Percentiles rank a stretch among this genome's conserved stretches.
Evolutionary conservation across 225 moss, liverwort and hornwort genomes (phyloP).

Genomic region (Bryum argenteum): DNA sequence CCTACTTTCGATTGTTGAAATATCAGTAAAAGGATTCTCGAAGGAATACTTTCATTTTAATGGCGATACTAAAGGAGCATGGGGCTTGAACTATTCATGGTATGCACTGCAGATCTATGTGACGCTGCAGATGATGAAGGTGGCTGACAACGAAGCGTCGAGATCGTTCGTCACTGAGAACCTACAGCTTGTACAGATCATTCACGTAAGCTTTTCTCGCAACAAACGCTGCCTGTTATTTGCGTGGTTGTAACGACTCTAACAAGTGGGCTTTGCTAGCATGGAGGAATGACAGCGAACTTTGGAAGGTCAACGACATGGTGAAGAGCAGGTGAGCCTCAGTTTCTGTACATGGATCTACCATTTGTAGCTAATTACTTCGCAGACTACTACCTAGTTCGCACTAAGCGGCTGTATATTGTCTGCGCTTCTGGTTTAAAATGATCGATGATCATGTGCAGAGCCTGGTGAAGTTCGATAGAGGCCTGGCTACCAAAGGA

Average conservation of each 20-base stretch:
- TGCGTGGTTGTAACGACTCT: slow-evolving; percentile 34
- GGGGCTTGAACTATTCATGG: neutral
- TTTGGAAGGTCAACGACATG: slow-evolving; percentile 70
- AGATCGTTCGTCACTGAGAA: slow-evolving; percentile 65
- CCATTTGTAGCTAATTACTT: too few relatives aligned
- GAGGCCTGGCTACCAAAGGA: slow-evolving; percentile 78
- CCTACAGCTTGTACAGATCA: slow-evolving; percentile 60
- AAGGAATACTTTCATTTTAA: neutral
- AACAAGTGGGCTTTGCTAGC: slow-evolving; percentile 48
- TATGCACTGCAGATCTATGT: slow-evolving; percentile 56
- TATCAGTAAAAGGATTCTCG: neutral
- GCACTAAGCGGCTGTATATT: too few relatives aligned
- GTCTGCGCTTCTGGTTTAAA: too few relatives aligned
- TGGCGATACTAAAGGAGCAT: neutral
- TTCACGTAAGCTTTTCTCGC: slow-evolving; percentile 49
- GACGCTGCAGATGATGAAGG: slow-evolving; percentile 66
- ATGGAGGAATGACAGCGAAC: slow-evolving; percentile 63
- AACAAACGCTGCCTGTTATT: neutral
- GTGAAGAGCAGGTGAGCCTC: slow-evolving; percentile 62
- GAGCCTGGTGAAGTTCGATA: slow-evolving; percentile 75
- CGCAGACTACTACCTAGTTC: too few relatives aligned
- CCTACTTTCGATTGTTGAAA: too few relatives aligned
- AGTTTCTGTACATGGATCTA: too few relatives aligned
- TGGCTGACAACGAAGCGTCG: slow-evolving; percentile 65
- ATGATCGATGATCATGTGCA: slow-evolving; percentile 29